Percentiles rank a stretch among this genome's conserved stretches.
Conservation (phyloP, 2,329 filamentous ascomycete genomes). For the Juglanconis sp. region DNA sequence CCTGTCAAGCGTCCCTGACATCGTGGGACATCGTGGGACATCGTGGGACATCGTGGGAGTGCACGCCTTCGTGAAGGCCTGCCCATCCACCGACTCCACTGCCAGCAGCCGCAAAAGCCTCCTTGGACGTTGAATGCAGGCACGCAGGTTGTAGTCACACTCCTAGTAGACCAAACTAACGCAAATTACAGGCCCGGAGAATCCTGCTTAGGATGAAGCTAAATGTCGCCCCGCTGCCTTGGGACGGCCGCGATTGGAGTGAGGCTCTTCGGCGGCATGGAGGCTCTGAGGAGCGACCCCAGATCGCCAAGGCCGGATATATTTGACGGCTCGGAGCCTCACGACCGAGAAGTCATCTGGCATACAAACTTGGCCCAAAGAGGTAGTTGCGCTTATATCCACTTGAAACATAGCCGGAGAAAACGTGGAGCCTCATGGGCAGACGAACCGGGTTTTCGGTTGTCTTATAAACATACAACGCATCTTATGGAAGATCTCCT, state of each 20-base stretch:
- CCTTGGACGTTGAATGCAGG: background rate
- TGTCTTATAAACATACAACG: background rate
- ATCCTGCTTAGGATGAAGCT: slow-evolving; percentile 1
- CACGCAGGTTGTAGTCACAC: slow-evolving; percentile 1
- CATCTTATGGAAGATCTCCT: background rate
- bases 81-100: background rate
- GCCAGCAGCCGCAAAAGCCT: background rate
- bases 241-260: slow-evolving; percentile 8
- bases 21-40: too few relatives aligned
- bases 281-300: background rate
- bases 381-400: background rate
- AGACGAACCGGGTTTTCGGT: background rate
- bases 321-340: slow-evolving; percentile 14
- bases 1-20: background rate
- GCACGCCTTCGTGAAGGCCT: background rate
- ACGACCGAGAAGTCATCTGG: slow-evolving; percentile 14
- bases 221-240: background rate
- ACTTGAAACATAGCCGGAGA: slow-evolving; percentile 8
- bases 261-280: background rate
- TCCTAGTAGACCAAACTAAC: background rate
- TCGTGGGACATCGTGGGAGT: too few relatives aligned
- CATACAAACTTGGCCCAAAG: slow-evolving; percentile 11
- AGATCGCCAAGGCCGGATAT: slow-evolving; percentile 7
- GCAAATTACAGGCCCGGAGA: slow-evolving; percentile 5
- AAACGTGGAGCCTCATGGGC: background rate